Base-by-base conservation (phyloP, 2,329 filamentous ascomycete genomes). In the Pseudogymnoascus sp. region DNA sequence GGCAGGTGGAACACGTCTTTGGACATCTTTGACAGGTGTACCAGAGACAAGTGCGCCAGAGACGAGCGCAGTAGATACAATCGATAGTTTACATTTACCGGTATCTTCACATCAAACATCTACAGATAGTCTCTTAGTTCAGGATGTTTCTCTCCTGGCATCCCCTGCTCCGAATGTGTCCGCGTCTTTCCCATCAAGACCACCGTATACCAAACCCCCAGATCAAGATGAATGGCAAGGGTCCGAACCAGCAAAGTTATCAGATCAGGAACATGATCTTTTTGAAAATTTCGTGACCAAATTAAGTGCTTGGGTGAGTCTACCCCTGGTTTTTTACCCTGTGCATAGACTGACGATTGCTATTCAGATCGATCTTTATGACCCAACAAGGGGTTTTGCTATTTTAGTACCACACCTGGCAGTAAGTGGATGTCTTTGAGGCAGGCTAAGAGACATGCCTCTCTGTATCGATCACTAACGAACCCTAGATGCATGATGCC, bases 401-500 rank as follows among this genome's bases (percentile, higher is more conserved):
- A 73, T 68, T 2, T 70, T 74, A 60, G 72, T 74, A n/a, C 71
- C 71, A 3, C 68, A 73, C 21, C 64, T 75, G 34, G 74, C 74
- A 5, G 72, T 68, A 38, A 64, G 64, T 63, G 12, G 18, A 2
- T 46, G 12, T 1, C 42, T 46, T 23, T 46, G 11, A 16, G 18
- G 23, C 11, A 46, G 18, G 12, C 18, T 14, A 44, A 12, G 42
- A 46, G 42, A 23, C 11, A 23, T 14, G 11, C 34, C 10, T 18
- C 18, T 2, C 14, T 23, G 8, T 59, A 4, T 31, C 67, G 66
- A 36, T 21, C 21, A 40, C 66, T 64, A 42, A 65, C 14, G 38
- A 21, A n/a, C 74, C 14, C 4, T 75, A 81, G 2, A 72, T 84
- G 63, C 77, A 78, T 28, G 86, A 86, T 66, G 73, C 79, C 25